These are phyloP conservation scores for Saposhnikovia divaricata DNA, from an alignment of 129 eudicot genomes.

Conservation along the genomic window DNA sequence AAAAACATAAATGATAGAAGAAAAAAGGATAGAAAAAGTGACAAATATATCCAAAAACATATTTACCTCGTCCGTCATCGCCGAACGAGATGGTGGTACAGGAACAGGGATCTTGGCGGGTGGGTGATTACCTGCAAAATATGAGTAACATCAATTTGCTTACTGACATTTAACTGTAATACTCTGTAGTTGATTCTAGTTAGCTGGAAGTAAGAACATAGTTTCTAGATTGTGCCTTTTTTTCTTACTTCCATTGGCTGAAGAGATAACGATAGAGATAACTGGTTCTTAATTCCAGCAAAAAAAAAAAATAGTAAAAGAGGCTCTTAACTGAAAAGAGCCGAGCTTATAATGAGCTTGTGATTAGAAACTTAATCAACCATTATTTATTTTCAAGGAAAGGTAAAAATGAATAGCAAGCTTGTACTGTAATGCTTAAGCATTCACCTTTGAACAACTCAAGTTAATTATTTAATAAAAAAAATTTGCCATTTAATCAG, in stretches of 20 bases:
- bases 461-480: not conserved
- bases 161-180: no score
- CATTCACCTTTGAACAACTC: not conserved
- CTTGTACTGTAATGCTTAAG: not conserved
- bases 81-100: slow-evolving; percentile 56
- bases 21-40: not conserved
- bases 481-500: not conserved
- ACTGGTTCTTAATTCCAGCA: not conserved
- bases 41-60: not conserved
- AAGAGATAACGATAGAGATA: not conserved
- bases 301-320: not conserved
- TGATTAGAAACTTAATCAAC: not conserved
- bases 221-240: not conserved
- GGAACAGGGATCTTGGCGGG: slow-evolving; percentile 98
- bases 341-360: not conserved
- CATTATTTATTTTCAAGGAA: not conserved
- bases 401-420: not conserved
- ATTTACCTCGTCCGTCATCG: slow-evolving; percentile 64
- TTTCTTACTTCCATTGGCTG: not conserved
- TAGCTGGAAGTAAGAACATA: not conserved
- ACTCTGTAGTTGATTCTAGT: no score
- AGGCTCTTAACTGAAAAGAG: not conserved
- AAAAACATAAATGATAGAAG: not conserved
- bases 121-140: slow-evolving; percentile 68
- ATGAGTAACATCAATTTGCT: not conserved